phyloP scores from a whole-genome alignment of 306 rosid genomes.

The Cucumis melo region DNA sequence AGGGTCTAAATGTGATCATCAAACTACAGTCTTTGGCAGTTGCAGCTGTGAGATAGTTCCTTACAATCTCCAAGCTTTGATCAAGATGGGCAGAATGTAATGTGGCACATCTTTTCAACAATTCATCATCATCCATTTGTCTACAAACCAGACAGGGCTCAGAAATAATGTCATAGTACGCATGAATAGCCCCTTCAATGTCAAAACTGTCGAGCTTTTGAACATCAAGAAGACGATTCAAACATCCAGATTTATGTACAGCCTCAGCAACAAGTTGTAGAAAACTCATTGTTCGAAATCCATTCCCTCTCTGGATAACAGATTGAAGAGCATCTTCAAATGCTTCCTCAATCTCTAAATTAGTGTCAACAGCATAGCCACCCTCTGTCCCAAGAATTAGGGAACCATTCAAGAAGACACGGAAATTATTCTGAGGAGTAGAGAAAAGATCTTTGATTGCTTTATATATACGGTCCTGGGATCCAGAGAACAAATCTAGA shows the following conservation, averaged over 20 bases:
- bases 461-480: constrained; percentile 59
- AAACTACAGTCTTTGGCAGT: constrained; percentile 95
- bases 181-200: constrained; percentile 90
- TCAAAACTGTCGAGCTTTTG: constrained; percentile 77
- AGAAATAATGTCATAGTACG: constrained; percentile 53
- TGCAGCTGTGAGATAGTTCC: constrained; percentile 66
- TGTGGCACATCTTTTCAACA: constrained; percentile 21
- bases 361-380: constrained; percentile 45
- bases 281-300: constrained; percentile 38
- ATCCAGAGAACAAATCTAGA: constrained; percentile 78
- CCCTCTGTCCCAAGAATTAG: constrained; percentile 71
- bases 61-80: constrained; percentile 59
- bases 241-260: constrained; percentile 39
- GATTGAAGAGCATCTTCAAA: constrained; percentile 67
- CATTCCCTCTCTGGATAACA: constrained; percentile 40
- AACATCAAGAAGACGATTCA: constrained; percentile 57
- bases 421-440: constrained; percentile 87
- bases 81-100: constrained; percentile 63
- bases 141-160: constrained; percentile 61
- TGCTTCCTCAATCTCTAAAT: constrained; percentile 28
- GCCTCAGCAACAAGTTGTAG: constrained; percentile 57
- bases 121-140: constrained; percentile 33
- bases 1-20: constrained; percentile 61
- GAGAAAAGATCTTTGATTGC: constrained; percentile 65
- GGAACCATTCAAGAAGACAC: constrained; percentile 77